Evolutionary conservation across 306 rosid genomes (phyloP), one percentile per base, ranked within the genome.

Genomic region (Castanopsis chinensis): DNA sequence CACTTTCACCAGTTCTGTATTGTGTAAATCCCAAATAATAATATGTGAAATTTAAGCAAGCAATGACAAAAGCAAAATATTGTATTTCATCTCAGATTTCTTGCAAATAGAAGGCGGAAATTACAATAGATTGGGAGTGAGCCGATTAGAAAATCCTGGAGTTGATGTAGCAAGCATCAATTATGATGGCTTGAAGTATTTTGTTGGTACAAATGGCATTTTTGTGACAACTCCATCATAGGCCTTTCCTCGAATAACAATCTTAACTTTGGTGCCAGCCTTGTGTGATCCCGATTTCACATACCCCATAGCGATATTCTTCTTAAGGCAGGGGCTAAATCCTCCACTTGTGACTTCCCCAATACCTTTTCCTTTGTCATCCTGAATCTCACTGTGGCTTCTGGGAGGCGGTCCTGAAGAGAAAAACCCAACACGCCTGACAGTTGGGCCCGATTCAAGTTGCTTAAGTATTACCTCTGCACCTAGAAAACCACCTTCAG

Each of bases 311-410:
- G 98, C 96, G 43, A 96, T 91, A 78, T 96, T 96, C 95, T 91
- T 96, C 94, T 96, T 86, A 6, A 95, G 92, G 89, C 97, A 93
- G 61, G 99, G 99, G 77, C 98, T 95, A 82, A 95, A 95, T 83
- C 99, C 99, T 78, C 99, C 99, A 73, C 99, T 95, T 15, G 99
- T 95, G 63, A 95, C 88, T 78, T 95, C 98, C 27, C 99, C 99
- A 60, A 95, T 92, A 82, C 83, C 89, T 23, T 88, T 88, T 3
- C 98, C 99, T 57, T 83, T 89, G 75, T 87, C 97, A 54, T 90
- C 90, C 72, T 95, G 91, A 85, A 95, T 93, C 90, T 93, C 98
- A 45, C 96, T 91, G 90, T 93, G 99, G 88, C 98, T 76, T 83
- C 98, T 93, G 25, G 99, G 90, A 81, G 99, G 98, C 2, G 99